Percentiles rank a stretch among this genome's conserved stretches.
Conservation (phyloP, 23 red algal species). For the Agarophyton chilense region DNA sequence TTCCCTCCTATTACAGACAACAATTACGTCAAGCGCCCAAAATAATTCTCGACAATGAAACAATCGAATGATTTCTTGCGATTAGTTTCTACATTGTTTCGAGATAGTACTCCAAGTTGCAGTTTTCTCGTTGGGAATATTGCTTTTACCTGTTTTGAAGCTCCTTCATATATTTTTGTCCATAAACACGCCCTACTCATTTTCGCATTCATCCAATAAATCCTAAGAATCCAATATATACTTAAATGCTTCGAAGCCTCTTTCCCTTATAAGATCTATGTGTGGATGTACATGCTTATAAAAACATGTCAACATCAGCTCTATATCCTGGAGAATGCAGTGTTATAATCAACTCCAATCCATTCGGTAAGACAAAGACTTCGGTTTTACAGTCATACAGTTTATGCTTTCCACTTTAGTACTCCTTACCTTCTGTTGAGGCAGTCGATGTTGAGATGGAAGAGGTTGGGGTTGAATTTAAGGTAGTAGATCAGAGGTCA, state of each 20-base stretch:
- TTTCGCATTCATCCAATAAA: not conserved
- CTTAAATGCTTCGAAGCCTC: not conserved
- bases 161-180: conserved; percentile 41
- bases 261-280: no score
- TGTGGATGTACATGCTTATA: no score
- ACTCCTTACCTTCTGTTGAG: conserved; percentile 33
- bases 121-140: not conserved
- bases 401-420: conserved; percentile 48
- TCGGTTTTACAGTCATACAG: conserved; percentile 9
- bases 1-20: not conserved
- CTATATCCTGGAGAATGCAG: not conserved
- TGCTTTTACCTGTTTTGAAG: not conserved
- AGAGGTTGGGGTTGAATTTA: no score
- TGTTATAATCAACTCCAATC: no score
- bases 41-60: conserved; percentile 43
- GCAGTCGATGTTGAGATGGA: no score
- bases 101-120: not conserved
- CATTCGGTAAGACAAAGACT: conserved; percentile 24
- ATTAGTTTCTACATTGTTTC: not conserved
- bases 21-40: not conserved
- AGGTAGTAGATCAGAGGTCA: no score
- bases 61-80: not conserved
- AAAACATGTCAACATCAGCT: no score
- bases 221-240: not conserved
- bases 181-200: not conserved